These are phyloP conservation scores for Trichosporon sp. DNA, from an alignment of 1,284 basidiomycete species.

Conservation along the genomic window DNA sequence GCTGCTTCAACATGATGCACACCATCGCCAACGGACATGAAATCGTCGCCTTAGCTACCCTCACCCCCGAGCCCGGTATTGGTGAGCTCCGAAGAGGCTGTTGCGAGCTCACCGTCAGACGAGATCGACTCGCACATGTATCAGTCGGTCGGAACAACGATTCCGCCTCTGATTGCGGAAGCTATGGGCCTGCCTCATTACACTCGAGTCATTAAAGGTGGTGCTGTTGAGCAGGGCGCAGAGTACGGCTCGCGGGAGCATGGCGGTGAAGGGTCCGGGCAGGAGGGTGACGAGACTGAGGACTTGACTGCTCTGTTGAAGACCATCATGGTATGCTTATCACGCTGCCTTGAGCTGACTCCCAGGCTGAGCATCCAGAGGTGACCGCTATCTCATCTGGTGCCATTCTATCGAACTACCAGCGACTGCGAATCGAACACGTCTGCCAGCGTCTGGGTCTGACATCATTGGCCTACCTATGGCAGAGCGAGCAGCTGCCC, in stretches of 20 bases:
- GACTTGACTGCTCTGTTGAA: constrained; percentile 76
- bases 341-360: constrained; percentile 37
- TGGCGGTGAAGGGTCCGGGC: constrained; percentile 51
- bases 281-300: constrained; percentile 87
- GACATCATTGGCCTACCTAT: constrained; percentile 80
- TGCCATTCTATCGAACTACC: constrained; percentile 96
- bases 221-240: constrained; percentile 69
- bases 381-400: constrained; percentile 85
- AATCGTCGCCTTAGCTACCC: constrained; percentile 80
- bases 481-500: constrained; percentile 83
- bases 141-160: constrained; percentile 95
- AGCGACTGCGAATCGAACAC: constrained; percentile 94
- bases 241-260: constrained; percentile 66
- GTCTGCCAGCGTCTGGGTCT: constrained; percentile 82
- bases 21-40: constrained; percentile 81
- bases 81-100: constrained; percentile 52
- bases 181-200: constrained; percentile 84
- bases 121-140: constrained; percentile 99
- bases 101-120: constrained; percentile 54
- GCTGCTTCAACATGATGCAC: constrained; percentile 91
- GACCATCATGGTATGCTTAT: constrained; percentile 67
- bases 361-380: constrained; percentile 70
- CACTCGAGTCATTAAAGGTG: constrained; percentile 71
- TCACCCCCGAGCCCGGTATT: constrained; percentile 76
- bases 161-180: constrained; percentile 76